Evolutionary conservation across 2,329 filamentous ascomycete species (phyloP).

Genomic region (Bisporella sp.): DNA sequence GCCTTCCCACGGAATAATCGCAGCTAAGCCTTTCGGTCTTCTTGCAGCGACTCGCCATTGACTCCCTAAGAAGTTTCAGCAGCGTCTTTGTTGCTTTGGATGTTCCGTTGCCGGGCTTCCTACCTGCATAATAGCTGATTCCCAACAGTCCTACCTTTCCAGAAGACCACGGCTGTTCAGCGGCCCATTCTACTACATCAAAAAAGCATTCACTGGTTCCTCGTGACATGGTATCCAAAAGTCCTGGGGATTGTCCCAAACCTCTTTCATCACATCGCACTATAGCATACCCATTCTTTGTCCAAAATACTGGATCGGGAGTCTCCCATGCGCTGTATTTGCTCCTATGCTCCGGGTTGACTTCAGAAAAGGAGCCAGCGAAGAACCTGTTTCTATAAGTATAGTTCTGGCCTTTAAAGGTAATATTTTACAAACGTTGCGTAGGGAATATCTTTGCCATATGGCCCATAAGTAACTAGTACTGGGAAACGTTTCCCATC

Average conservation of each 20-base stretch:
- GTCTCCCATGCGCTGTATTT: slow-evolving; percentile 37
- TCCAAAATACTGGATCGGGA: slow-evolving; percentile 37
- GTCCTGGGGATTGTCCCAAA: slow-evolving; percentile 42
- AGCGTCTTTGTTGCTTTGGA: neutral
- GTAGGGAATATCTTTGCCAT: slow-evolving; percentile 67
- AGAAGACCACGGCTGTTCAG: slow-evolving; percentile 41
- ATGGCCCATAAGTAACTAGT: slow-evolving; percentile 65
- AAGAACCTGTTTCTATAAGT: slow-evolving; percentile 33
- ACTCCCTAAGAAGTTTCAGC: slow-evolving; percentile 21
- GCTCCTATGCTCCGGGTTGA: slow-evolving; percentile 34
- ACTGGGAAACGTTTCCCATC: slow-evolving; percentile 40
- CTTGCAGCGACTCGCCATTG: slow-evolving; percentile 48
- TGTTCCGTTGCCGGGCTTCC: too few species aligned
- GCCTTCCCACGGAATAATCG: slow-evolving; percentile 48
- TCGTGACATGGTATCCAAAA: slow-evolving; percentile 45
- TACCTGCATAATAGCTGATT: slow-evolving; percentile 41
- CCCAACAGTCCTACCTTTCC: slow-evolving; percentile 44
- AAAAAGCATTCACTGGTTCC: slow-evolving; percentile 44
- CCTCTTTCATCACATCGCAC: slow-evolving; percentile 43
- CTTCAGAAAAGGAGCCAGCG: slow-evolving; percentile 38
- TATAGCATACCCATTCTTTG: slow-evolving; percentile 32
- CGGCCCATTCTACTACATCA: slow-evolving; percentile 44
- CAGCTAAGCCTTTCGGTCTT: slow-evolving; percentile 41
- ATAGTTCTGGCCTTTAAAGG: too few species aligned
- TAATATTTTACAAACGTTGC: neutral